Evolutionary conservation across 2,329 filamentous ascomycete genomes (phyloP).

Genomic region (Drechslerella dactyloides): DNA sequence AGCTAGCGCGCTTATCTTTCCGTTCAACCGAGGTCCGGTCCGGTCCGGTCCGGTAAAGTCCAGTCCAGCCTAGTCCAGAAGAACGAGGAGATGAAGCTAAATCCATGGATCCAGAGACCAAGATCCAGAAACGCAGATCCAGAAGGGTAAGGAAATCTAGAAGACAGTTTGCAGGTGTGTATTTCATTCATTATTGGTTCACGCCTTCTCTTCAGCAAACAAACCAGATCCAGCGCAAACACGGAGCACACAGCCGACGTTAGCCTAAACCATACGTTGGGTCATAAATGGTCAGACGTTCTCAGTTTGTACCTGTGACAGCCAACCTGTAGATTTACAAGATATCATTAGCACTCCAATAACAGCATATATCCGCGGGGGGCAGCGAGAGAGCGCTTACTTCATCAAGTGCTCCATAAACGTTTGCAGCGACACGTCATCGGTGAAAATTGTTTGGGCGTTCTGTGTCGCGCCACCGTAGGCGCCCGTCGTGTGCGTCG

Average conservation of each 20-base stretch:
- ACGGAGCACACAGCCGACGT: constrained; percentile 19
- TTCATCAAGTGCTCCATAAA: constrained; percentile 99
- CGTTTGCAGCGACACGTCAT: constrained; percentile 95
- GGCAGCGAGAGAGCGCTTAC: constrained; percentile 70
- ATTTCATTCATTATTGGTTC: constrained; percentile 38
- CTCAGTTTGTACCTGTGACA: constrained; percentile 50
- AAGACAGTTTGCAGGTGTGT: background rate
- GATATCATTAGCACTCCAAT: background rate
- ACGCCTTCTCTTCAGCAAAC: constrained; percentile 49
- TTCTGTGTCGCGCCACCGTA: constrained; percentile 89
- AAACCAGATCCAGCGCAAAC: constrained; percentile 21
- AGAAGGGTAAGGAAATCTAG: too few relatives aligned
- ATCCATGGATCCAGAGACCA: background rate
- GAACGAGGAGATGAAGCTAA: too few relatives aligned
- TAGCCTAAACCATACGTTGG: constrained; percentile 31
- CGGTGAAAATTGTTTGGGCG: constrained; percentile 97
- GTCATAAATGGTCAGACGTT: constrained; percentile 55
- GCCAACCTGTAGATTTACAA: constrained; percentile 24
- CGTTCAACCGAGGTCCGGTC: background rate
- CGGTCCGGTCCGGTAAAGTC: background rate
- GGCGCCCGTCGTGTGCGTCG: constrained; percentile 89
- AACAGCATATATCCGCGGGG: background rate
- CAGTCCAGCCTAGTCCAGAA: background rate
- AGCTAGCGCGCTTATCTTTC: background rate
- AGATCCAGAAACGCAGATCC: constrained; percentile 8